phyloP scores from a whole-genome alignment of 2,329 filamentous ascomycete genomes.

The Trichoderma polysporum region DNA sequence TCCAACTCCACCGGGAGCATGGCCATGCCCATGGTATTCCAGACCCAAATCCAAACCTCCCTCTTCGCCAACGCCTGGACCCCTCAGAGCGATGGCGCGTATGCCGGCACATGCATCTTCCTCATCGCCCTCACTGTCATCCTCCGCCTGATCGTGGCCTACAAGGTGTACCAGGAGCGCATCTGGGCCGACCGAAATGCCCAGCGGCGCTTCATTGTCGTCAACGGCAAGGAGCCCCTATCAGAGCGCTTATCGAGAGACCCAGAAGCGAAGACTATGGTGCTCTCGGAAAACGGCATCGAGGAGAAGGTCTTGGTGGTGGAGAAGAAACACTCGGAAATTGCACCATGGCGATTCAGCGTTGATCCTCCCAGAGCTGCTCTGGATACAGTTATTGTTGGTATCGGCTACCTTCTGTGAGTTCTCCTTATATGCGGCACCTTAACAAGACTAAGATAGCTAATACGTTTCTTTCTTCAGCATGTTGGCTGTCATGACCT shows the following conservation, averaged over 20 bases:
- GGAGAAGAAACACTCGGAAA: constrained; percentile 51
- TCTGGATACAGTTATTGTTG: constrained; percentile 70
- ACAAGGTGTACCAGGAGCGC: constrained; percentile 62
- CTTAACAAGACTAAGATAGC: background rate
- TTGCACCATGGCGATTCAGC: constrained; percentile 75
- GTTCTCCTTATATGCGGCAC: constrained; percentile 39
- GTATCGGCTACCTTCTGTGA: constrained; percentile 82
- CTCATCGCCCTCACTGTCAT: constrained; percentile 72
- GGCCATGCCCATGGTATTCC: constrained; percentile 59
- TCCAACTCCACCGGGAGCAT: constrained; percentile 23
- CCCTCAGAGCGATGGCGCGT: constrained; percentile 66
- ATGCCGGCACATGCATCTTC: constrained; percentile 91
- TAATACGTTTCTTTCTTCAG: constrained; percentile 45
- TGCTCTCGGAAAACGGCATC: constrained; percentile 71
- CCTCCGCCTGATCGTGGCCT: constrained; percentile 69
- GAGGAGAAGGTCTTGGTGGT: constrained; percentile 80
- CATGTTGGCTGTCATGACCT: constrained; percentile 90
- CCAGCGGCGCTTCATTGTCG: constrained; percentile 72
- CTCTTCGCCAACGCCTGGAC: constrained; percentile 69
- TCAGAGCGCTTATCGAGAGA: constrained; percentile 60
- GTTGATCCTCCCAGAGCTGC: constrained; percentile 73
- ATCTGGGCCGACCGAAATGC: constrained; percentile 70
- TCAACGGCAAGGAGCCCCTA: constrained; percentile 62
- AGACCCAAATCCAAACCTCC: constrained; percentile 49
- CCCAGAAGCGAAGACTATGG: constrained; percentile 62